phyloP scores from a whole-genome alignment of 768 basidiomycete genomes.

The Hypsizygus marmoreus region DNA sequence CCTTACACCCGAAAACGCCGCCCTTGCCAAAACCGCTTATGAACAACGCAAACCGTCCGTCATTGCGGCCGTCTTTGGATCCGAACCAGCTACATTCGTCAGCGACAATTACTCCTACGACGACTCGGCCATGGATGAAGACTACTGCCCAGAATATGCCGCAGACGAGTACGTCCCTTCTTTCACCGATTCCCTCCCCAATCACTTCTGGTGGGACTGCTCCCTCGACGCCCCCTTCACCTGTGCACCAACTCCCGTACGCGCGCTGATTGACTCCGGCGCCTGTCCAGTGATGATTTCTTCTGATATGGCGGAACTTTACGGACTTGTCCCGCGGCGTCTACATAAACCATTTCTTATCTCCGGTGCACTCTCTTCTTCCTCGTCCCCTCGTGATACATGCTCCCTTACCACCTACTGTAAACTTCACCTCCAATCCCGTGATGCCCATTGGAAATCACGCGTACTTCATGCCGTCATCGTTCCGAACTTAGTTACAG shows the following conservation, averaged over 20 bases:
- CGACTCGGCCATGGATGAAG: background rate
- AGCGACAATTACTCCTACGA: too few species aligned
- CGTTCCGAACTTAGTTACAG: background rate
- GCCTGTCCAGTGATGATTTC: background rate
- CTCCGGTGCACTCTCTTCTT: background rate
- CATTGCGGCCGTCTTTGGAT: background rate
- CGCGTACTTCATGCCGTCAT: slow-evolving; percentile 2
- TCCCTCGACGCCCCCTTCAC: too few species aligned
- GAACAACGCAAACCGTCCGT: background rate
- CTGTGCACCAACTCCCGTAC: too few species aligned
- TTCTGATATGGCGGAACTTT: background rate
- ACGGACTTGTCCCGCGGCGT: background rate
- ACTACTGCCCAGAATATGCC: background rate
- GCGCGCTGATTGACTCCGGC: too few species aligned
- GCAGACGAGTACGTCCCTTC: background rate
- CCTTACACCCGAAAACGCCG: background rate
- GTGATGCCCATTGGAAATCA: background rate
- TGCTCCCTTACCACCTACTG: background rate
- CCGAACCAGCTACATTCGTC: too few species aligned
- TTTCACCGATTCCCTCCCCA: too few species aligned
- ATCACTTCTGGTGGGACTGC: too few species aligned
- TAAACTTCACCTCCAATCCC: background rate
- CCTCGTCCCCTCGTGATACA: background rate
- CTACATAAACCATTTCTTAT: background rate
- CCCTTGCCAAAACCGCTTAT: background rate